Evolutionary conservation across 495 filamentous ascomycete species (phyloP).

Genomic region (Patellaria atrata): DNA sequence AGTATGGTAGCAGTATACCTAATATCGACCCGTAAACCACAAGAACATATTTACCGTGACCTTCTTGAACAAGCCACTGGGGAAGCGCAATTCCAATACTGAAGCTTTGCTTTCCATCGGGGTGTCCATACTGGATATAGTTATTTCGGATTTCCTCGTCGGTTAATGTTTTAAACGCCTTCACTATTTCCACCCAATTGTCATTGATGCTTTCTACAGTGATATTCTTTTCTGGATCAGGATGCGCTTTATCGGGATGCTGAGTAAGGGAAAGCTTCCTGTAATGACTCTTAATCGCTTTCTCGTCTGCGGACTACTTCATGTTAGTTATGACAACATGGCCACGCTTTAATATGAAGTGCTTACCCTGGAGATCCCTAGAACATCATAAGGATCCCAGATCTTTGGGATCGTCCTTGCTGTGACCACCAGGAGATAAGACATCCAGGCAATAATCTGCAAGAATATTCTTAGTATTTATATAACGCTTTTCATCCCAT

Average conservation of each 20-base stretch:
- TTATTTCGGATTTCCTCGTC: slow-evolving; percentile 96
- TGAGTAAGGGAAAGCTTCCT: slow-evolving; percentile 69
- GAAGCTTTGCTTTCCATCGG: slow-evolving; percentile 93
- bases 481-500: no score
- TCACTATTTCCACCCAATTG: slow-evolving; percentile 82
- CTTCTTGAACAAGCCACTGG: slow-evolving; percentile 81
- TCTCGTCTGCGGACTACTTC: slow-evolving; percentile 62
- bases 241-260: slow-evolving; percentile 84
- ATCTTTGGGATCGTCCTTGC: slow-evolving; percentile 58
- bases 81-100: slow-evolving; percentile 96
- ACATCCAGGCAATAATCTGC: slow-evolving; percentile 93
- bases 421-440: slow-evolving; percentile 74
- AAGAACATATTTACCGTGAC: slow-evolving; percentile 89
- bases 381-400: slow-evolving; percentile 92
- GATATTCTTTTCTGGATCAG: slow-evolving; percentile 73
- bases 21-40: slow-evolving; percentile 75
- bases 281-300: slow-evolving; percentile 79
- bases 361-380: slow-evolving; percentile 65
- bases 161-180: slow-evolving; percentile 93
- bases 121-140: slow-evolving; percentile 87
- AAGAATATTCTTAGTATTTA: no score
- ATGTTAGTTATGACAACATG: slow-evolving; percentile 1
- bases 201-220: slow-evolving; percentile 75
- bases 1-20: slow-evolving; percentile 79
- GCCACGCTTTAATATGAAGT: background rate